phyloP scores from a whole-genome alignment of 257 asterid genomes.

The Henckelia pumila region DNA sequence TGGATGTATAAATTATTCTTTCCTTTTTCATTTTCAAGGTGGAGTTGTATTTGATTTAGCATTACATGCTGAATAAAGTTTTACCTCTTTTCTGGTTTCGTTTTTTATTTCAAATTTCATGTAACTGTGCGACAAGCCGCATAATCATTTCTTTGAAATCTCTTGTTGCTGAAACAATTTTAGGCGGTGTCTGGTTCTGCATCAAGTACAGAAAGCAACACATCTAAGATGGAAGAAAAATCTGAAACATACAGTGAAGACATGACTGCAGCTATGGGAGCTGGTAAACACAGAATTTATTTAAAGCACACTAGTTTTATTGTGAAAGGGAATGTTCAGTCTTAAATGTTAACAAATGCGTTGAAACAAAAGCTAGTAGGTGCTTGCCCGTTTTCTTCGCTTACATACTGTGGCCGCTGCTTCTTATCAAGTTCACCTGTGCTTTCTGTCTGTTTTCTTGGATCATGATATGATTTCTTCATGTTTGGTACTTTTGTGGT shows the following conservation, averaged over 20 bases:
- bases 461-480: slow-evolving; percentile 11
- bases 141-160: slow-evolving; percentile 3
- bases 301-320: not conserved
- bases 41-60: too few relatives aligned
- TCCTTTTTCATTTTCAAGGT: too few relatives aligned
- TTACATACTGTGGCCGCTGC: not conserved
- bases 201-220: slow-evolving; percentile 53
- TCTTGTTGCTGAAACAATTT: slow-evolving; percentile 12
- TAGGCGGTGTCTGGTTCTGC: slow-evolving; percentile 76
- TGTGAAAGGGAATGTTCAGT: not conserved
- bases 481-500: not conserved
- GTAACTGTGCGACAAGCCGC: not conserved
- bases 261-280: slow-evolving; percentile 98
- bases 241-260: slow-evolving; percentile 81
- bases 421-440: not conserved
- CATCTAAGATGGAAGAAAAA: slow-evolving; percentile 45
- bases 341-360: not conserved
- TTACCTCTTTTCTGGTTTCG: not conserved
- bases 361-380: slow-evolving; percentile 1
- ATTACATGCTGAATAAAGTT: not conserved
- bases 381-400: not conserved
- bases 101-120: not conserved
- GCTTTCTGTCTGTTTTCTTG: not conserved
- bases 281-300: slow-evolving; percentile 56
- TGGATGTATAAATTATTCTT: too few relatives aligned